Percentiles rank a stretch among this genome's conserved stretches.
phyloP scores from a whole-genome alignment of 2,329 filamentous ascomycete species.

The Biscogniauxia mediterranea region DNA sequence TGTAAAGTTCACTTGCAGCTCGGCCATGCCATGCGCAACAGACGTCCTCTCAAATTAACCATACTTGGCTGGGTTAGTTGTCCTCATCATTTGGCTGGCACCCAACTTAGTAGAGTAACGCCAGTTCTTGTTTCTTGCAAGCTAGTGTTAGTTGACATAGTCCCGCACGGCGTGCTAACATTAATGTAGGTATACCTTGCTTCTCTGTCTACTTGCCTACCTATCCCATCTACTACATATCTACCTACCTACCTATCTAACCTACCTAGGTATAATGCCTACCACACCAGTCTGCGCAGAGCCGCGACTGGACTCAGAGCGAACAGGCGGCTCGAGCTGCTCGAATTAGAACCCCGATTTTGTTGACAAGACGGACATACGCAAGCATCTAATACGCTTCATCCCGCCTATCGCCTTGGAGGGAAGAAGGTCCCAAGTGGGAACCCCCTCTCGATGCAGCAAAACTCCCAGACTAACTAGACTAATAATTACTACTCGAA shows the following conservation, averaged over 20 bases:
- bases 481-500: constrained; percentile 13
- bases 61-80: neutral
- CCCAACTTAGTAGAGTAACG: neutral
- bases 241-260: too few species aligned
- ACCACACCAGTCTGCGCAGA: neutral
- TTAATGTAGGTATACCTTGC: neutral
- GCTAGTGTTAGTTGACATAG: neutral
- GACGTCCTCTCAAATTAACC: neutral
- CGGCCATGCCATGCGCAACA: neutral
- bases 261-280: neutral
- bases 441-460: constrained; percentile 7
- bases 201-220: neutral
- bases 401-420: constrained; percentile 5
- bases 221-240: too few species aligned
- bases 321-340: neutral
- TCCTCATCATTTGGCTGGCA: neutral
- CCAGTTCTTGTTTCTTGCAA: neutral
- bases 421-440: constrained; percentile 9
- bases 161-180: neutral
- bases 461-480: constrained; percentile 11
- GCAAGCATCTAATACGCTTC: neutral
- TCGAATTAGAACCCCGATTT: neutral
- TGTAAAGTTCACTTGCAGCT: neutral
- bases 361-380: neutral
- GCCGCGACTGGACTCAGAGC: neutral